phyloP scores from a whole-genome alignment of 2,329 filamentous ascomycete genomes.

The Diaporthe sp. region DNA sequence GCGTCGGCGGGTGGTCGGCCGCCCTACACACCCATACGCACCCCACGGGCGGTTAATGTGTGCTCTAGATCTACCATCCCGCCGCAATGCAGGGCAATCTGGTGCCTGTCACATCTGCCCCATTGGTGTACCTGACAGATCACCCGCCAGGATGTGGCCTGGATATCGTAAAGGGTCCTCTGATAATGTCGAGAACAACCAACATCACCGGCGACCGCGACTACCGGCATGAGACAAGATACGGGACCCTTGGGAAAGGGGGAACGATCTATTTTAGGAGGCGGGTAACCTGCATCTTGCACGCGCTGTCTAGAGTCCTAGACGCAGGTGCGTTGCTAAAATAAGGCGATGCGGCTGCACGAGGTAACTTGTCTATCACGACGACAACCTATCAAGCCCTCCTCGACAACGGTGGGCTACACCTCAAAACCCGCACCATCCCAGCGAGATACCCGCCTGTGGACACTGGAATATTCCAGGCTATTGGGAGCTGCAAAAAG shows the following conservation, averaged over 20 bases:
- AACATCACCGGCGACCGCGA: slow-evolving; percentile 8
- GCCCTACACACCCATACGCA: neutral
- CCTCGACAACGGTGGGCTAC: slow-evolving; percentile 12
- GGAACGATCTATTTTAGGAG: slow-evolving; percentile 22
- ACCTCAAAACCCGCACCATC: slow-evolving; percentile 23
- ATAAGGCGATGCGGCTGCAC: slow-evolving; percentile 43
- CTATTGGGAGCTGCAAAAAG: slow-evolving; percentile 12
- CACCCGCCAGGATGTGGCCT: slow-evolving; percentile 21
- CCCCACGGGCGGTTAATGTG: slow-evolving; percentile 21
- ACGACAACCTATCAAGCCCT: slow-evolving; percentile 40
- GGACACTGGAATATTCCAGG: neutral
- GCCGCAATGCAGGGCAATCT: slow-evolving; percentile 25
- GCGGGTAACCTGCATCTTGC: slow-evolving; percentile 18
- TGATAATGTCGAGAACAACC: neutral
- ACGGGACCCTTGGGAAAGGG: neutral
- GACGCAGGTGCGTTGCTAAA: slow-evolving; percentile 36
- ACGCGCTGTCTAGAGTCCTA: slow-evolving; percentile 2
- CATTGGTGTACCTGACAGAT: slow-evolving; percentile 42
- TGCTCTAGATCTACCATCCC: slow-evolving; percentile 4
- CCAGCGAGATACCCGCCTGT: neutral
- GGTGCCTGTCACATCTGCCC: slow-evolving; percentile 32
- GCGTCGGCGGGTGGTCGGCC: neutral
- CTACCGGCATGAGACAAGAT: slow-evolving; percentile 32
- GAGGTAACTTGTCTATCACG: slow-evolving; percentile 42
- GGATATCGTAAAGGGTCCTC: slow-evolving; percentile 10